Conservation (phyloP, 2,329 filamentous ascomycete species). For the Aspergillus ibericus region DNA sequence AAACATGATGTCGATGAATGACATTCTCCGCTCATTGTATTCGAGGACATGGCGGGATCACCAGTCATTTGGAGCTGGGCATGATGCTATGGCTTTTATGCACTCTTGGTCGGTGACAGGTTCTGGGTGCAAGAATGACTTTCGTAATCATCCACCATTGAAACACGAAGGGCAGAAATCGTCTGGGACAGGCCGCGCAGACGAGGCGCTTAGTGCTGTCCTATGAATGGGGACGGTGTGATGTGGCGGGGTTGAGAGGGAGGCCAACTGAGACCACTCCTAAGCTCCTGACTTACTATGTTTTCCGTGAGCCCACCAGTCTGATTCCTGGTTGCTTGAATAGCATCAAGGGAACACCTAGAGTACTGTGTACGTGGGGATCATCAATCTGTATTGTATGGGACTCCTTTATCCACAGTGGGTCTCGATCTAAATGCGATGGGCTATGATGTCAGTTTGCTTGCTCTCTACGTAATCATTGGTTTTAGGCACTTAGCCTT, state of each 20-base stretch:
- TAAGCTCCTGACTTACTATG: not conserved
- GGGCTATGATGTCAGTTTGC: not conserved
- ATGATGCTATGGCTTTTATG: not conserved
- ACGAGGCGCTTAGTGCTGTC: slow-evolving; percentile 7
- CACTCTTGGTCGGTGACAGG: not conserved
- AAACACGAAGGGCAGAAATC: not conserved
- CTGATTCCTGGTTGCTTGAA: not conserved
- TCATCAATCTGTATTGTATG: not conserved
- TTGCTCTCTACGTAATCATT: too few species aligned
- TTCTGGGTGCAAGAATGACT: not conserved
- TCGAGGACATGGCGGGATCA: not conserved
- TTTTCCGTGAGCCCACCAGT: not conserved
- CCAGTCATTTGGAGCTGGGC: not conserved
- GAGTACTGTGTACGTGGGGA: not conserved
- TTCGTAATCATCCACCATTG: not conserved
- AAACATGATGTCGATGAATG: not conserved
- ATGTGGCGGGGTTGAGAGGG: not conserved
- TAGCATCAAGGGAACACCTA: not conserved
- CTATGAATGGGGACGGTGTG: slow-evolving; percentile 4
- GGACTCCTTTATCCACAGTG: not conserved
- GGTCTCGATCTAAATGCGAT: not conserved
- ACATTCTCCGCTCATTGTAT: not conserved
- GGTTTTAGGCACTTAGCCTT: too few species aligned
- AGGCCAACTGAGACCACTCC: not conserved
- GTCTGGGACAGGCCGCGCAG: not conserved